Conservation (phyloP, 108 stramenopile species). For the Schizochytrium sp. region DNA sequence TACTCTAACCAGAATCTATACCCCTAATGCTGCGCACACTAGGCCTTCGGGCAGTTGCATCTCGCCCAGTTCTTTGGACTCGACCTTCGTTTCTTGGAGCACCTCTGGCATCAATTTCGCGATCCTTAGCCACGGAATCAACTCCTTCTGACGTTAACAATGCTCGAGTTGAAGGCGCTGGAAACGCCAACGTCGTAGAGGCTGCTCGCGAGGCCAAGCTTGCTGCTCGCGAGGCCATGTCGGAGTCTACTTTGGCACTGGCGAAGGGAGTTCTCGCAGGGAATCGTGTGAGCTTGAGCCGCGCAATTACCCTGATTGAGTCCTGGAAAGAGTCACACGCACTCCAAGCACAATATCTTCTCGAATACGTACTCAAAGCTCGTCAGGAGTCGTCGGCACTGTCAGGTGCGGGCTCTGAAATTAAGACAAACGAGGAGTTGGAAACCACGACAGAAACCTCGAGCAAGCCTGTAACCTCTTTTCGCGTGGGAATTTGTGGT, state of each 20-base stretch:
- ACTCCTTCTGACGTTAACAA: too few species aligned
- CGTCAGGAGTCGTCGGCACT: background rate
- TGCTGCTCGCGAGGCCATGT: slow-evolving; percentile 13
- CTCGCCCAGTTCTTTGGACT: too few species aligned
- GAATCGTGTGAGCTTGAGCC: slow-evolving; percentile 51
- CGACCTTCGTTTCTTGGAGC: too few species aligned
- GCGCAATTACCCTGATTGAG: slow-evolving; percentile 70
- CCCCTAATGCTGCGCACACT: too few species aligned
- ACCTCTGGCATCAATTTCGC: too few species aligned
- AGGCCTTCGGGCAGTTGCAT: too few species aligned
- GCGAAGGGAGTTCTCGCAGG: slow-evolving; percentile 66
- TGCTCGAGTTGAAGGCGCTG: too few species aligned
- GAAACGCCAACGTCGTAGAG: too few species aligned
- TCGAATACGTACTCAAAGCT: background rate
- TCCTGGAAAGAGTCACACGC: slow-evolving; percentile 14
- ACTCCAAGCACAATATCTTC: background rate
- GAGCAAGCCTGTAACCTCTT: background rate
- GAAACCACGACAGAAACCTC: background rate
- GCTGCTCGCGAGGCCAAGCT: too few species aligned
- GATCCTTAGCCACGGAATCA: too few species aligned
- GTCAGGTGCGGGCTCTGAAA: background rate
- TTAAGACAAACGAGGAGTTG: background rate
- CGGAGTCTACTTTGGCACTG: slow-evolving; percentile 28
- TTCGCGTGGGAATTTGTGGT: slow-evolving; percentile 77
- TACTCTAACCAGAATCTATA: too few species aligned